phyloP scores from a whole-genome alignment of 2,329 filamentous ascomycete genomes.

The Verruconis gallopava region DNA sequence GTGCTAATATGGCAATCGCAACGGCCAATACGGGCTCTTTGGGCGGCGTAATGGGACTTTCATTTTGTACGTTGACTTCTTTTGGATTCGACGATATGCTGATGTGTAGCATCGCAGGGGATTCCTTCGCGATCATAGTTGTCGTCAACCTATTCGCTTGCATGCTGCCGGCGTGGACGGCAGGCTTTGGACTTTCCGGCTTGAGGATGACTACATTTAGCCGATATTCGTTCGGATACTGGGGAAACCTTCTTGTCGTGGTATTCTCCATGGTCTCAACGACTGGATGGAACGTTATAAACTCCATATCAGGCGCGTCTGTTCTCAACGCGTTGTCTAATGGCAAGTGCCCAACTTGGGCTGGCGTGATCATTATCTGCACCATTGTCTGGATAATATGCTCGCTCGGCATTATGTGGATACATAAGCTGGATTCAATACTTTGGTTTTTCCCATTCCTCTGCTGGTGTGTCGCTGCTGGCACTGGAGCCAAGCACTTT shows the following conservation, averaged over 20 bases:
- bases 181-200: slow-evolving; percentile 23
- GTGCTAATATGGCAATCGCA: slow-evolving; percentile 26
- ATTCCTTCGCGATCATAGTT: slow-evolving; percentile 25
- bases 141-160: slow-evolving; percentile 22
- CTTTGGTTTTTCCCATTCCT: slow-evolving; percentile 26
- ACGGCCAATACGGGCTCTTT: slow-evolving; percentile 23
- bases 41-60: slow-evolving; percentile 21
- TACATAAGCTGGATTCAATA: slow-evolving; percentile 24
- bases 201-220: slow-evolving; percentile 26
- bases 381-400: slow-evolving; percentile 26
- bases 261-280: slow-evolving; percentile 26
- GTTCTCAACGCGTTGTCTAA: slow-evolving; percentile 24
- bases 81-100: too few species aligned
- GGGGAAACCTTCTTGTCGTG: slow-evolving; percentile 25
- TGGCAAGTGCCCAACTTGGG: slow-evolving; percentile 25
- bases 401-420: slow-evolving; percentile 25
- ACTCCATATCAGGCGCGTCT: slow-evolving; percentile 25
- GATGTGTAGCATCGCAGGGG: too few species aligned
- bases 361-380: slow-evolving; percentile 26
- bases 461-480: slow-evolving; percentile 27
- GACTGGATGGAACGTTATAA: slow-evolving; percentile 28
- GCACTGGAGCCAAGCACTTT: slow-evolving; percentile 23
- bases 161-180: slow-evolving; percentile 18
- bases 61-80: too few species aligned
- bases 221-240: slow-evolving; percentile 27